Base-by-base conservation (phyloP, 108 stramenopile species). In the Epithemia pelagica region DNA sequence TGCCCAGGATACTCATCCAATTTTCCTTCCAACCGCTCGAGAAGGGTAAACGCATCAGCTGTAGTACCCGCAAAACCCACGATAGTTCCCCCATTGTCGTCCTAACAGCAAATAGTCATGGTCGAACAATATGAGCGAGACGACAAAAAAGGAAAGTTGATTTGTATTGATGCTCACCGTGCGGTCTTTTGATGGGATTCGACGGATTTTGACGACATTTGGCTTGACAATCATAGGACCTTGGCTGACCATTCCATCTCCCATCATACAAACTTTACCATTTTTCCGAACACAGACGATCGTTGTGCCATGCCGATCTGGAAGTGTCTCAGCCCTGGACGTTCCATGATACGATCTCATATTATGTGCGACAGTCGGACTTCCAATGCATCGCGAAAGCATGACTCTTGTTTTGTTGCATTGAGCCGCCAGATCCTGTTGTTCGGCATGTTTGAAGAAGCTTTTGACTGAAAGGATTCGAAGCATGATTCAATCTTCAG, bases 1-100 rank as follows among this genome's bases (percentile, higher is more conserved):
- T 99, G 98, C 3, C 96, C 96, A 23, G 94, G 91, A 81, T 95
- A 91, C 79, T 95, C 93, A 70, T 98, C 98, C 52, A 99, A 64
- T 73, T 97, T 99, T 7, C 81, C 78, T 81, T 99, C 97, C 58
- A 99, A 80, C 21, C 98, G 83, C 65, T 99, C 98, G 62, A 97
- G 67, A 23, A 99, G 79, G 0, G 98, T 96, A 68, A 99, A 95
- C 8, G 97, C 97, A 78, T 99, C 98, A 22, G 98, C 98, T 0
- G 96, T 97, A 15, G 82, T 77, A n/a, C 98, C 98, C 20, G 98
- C 98, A 73, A 98, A 99, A 0, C 98, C 98, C 0, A 96, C 98
- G 46, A 99, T 66, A 21, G 93, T 89, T 8, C 81, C 81, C 54
- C 67, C n/a, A 69, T 76, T 62, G 28, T 56, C 61, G 32, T 69